Conservation (phyloP, 495 filamentous ascomycete genomes). For the Rhypophila decipiens region DNA sequence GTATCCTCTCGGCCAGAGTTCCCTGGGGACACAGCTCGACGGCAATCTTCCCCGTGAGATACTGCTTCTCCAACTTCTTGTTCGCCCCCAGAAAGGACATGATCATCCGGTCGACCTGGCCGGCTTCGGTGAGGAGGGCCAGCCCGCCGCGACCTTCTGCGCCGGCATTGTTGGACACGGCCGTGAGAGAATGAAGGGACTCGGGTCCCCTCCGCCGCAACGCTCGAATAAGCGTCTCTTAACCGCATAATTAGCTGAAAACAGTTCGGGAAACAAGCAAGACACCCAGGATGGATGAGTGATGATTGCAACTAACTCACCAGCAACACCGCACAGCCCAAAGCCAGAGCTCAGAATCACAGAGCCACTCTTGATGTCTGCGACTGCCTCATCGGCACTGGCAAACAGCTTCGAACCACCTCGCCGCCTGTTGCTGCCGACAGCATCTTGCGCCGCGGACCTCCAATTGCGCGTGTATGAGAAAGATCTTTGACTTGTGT, state of each 20-base stretch:
- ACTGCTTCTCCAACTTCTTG: constrained; percentile 58
- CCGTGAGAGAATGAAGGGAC: constrained; percentile 48
- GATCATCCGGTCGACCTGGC: constrained; percentile 54
- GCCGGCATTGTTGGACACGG: constrained; percentile 63
- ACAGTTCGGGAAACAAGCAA: too few relatives aligned
- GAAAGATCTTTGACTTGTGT: constrained; percentile 7
- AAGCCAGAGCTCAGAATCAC: constrained; percentile 56
- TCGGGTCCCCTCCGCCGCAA: constrained; percentile 38
- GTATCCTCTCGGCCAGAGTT: constrained; percentile 55
- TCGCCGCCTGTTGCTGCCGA: constrained; percentile 23
- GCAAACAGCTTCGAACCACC: constrained; percentile 48
- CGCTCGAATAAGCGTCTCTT: constrained; percentile 45
- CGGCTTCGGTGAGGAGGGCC: constrained; percentile 44
- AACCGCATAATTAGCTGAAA: too few relatives aligned
- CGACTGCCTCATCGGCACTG: constrained; percentile 54
- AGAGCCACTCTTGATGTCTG: constrained; percentile 51
- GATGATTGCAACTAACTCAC: constrained; percentile 25
- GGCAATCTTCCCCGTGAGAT: constrained; percentile 54
- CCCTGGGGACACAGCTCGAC: constrained; percentile 62
- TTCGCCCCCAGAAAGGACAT: constrained; percentile 58
- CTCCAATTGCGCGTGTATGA: constrained; percentile 15
- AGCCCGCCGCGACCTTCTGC: constrained; percentile 49
- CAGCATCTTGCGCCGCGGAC: constrained; percentile 19
- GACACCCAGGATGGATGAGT: background rate
- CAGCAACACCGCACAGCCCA: constrained; percentile 54